Percentiles rank a stretch among this genome's conserved stretches.
These are phyloP conservation scores for Pyrenula aspistea DNA, from an alignment of 495 filamentous ascomycete genomes.

Conservation along the genomic window DNA sequence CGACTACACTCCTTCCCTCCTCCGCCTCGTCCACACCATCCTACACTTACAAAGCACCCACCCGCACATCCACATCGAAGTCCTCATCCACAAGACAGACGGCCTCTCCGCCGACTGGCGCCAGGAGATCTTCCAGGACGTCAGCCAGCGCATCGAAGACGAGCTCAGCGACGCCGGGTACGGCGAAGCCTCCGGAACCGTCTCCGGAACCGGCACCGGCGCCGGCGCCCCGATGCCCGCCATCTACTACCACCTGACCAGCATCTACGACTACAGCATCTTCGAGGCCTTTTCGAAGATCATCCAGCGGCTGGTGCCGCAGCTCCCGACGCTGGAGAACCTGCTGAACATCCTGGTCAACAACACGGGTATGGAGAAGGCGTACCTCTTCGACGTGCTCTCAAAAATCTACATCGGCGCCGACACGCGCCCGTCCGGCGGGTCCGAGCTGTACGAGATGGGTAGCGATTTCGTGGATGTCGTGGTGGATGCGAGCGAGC, in stretches of 20 bases:
- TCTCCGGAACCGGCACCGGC: background rate
- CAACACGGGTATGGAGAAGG: slow-evolving; percentile 90
- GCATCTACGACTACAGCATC: slow-evolving; percentile 94
- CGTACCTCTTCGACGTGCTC: slow-evolving; percentile 89
- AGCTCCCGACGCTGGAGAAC: slow-evolving; percentile 80
- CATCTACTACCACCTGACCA: slow-evolving; percentile 86
- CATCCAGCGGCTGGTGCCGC: slow-evolving; percentile 92
- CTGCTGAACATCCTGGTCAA: slow-evolving; percentile 80
- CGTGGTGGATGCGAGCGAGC: slow-evolving; percentile 88
- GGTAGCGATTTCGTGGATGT: slow-evolving; percentile 97
- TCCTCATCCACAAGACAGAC: slow-evolving; percentile 98
- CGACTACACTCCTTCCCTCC: slow-evolving; percentile 83
- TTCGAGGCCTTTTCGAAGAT: slow-evolving; percentile 98
- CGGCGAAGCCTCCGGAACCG: slow-evolving; percentile 41
- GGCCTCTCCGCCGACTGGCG: slow-evolving; percentile 91
- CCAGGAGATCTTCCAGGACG: slow-evolving; percentile 83
- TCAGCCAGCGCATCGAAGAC: slow-evolving; percentile 92
- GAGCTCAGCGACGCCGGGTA: slow-evolving; percentile 85
- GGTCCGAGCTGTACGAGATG: slow-evolving; percentile 90
- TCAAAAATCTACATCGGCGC: slow-evolving; percentile 98
- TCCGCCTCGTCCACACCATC: slow-evolving; percentile 76
- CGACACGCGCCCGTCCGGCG: slow-evolving; percentile 71
- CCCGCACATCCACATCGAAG: slow-evolving; percentile 86
- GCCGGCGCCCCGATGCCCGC: slow-evolving; percentile 32
- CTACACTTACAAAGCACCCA: slow-evolving; percentile 76